Evolutionary conservation across 495 filamentous ascomycete species (phyloP).

Genomic region (Xanthoparmelia taractica): DNA sequence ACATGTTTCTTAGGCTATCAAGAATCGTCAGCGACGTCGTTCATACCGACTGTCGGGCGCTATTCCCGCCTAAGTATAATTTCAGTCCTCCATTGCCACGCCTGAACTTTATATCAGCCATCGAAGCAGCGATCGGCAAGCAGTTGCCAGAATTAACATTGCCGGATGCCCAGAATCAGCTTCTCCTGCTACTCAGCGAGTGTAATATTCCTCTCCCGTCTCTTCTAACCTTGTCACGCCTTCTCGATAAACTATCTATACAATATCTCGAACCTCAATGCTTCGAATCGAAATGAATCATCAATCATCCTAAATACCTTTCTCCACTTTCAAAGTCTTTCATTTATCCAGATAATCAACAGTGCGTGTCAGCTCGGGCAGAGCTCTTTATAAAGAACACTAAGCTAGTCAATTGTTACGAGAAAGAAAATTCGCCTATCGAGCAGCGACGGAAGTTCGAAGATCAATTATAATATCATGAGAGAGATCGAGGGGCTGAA

Average conservation of each 20-base stretch:
- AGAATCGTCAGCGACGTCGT: slow-evolving; percentile 44
- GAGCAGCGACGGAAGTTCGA: slow-evolving; percentile 80
- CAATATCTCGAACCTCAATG: slow-evolving; percentile 68
- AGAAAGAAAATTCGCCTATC: slow-evolving; percentile 92
- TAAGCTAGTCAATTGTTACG: slow-evolving; percentile 91
- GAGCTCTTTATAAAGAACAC: slow-evolving; percentile 77
- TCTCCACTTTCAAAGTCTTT: slow-evolving; percentile 89
- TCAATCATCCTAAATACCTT: slow-evolving; percentile 82
- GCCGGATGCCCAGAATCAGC: slow-evolving; percentile 45
- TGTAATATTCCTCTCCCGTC: slow-evolving; percentile 45
- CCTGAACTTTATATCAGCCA: slow-evolving; percentile 73
- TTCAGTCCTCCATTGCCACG: slow-evolving; percentile 57
- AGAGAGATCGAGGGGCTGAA: slow-evolving; percentile 31
- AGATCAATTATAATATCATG: slow-evolving; percentile 40
- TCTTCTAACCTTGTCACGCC: slow-evolving; percentile 60
- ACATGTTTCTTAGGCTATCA: slow-evolving; percentile 53
- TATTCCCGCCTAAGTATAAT: slow-evolving; percentile 46
- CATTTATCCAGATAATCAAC: slow-evolving; percentile 47
- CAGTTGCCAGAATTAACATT: slow-evolving; percentile 60
- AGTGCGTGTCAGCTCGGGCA: slow-evolving; percentile 67
- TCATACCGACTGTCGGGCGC: slow-evolving; percentile 37
- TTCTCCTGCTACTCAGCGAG: slow-evolving; percentile 50
- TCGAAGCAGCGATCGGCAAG: slow-evolving; percentile 58
- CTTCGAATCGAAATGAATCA: slow-evolving; percentile 74
- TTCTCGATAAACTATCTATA: slow-evolving; percentile 73